phyloP scores from a whole-genome alignment of 768 basidiomycete species.

The Russula earlei region DNA sequence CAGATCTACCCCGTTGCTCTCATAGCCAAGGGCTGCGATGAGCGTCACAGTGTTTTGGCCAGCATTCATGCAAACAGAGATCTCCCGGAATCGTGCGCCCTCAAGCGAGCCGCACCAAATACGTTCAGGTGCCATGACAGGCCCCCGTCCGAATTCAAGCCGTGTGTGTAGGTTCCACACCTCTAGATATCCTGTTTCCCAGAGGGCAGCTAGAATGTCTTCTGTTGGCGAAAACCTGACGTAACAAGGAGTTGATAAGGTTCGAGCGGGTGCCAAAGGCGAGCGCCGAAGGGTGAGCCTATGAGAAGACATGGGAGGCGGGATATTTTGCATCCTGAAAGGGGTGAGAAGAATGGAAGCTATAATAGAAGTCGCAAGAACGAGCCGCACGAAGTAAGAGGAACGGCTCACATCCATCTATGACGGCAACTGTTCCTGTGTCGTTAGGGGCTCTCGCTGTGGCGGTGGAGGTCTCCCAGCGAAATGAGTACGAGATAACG shows the following conservation, averaged over 20 bases:
- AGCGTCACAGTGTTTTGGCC: background rate
- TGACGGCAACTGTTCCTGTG: conserved; percentile 79
- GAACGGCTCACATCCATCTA: conserved; percentile 70
- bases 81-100: conserved; percentile 15
- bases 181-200: conserved; percentile 58
- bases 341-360: conserved; percentile 78
- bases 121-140: conserved; percentile 50
- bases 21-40: conserved; percentile 10
- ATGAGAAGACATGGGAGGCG: conserved; percentile 93
- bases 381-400: background rate
- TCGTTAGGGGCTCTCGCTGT: conserved; percentile 51
- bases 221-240: conserved; percentile 46
- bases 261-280: conserved; percentile 32
- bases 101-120: conserved; percentile 23
- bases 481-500: conserved; percentile 52
- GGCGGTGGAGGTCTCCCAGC: conserved; percentile 73
- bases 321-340: conserved; percentile 88
- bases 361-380: conserved; percentile 25
- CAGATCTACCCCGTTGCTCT: conserved; percentile 2
- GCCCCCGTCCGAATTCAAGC: conserved; percentile 44
- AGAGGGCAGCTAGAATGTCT: conserved; percentile 58
- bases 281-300: conserved; percentile 28
- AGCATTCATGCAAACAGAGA: conserved; percentile 3
- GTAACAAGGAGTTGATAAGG: conserved; percentile 56
- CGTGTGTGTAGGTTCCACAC: conserved; percentile 64